Evolutionary conservation across 495 filamentous ascomycete genomes (phyloP).

Genomic region (Penicillium steckii): DNA sequence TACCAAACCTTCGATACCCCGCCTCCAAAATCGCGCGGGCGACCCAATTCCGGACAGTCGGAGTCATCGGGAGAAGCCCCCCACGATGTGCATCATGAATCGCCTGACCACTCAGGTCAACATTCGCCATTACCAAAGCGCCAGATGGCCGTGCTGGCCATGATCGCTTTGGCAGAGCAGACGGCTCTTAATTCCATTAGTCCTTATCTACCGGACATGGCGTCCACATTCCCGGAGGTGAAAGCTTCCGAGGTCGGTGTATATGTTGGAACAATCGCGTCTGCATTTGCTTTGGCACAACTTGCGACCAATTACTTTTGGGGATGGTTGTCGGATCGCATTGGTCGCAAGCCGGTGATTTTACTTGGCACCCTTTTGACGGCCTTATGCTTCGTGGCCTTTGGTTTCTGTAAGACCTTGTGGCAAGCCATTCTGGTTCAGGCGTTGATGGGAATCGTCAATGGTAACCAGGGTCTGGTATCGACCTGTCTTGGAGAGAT

Average conservation of each 20-base stretch:
- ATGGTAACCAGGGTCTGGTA: conserved; percentile 86
- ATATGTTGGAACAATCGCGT: conserved; percentile 88
- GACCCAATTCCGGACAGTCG: conserved; percentile 51
- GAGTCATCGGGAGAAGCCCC: conserved; percentile 36
- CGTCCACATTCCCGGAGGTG: conserved; percentile 79
- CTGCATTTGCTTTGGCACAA: conserved; percentile 88
- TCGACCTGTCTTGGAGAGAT: conserved; percentile 93
- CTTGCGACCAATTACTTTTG: conserved; percentile 90
- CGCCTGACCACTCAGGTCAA: conserved; percentile 19
- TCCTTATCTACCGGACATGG: conserved; percentile 95
- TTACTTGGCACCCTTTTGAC: conserved; percentile 82
- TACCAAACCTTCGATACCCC: conserved; percentile 95
- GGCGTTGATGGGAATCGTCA: conserved; percentile 84
- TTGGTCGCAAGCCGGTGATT: conserved; percentile 93
- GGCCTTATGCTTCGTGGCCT: conserved; percentile 75
- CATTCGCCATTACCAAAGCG: conserved; percentile 74
- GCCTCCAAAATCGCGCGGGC: conserved; percentile 78
- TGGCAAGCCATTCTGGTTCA: conserved; percentile 84
- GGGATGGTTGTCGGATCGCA: conserved; percentile 85
- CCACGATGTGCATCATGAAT: conserved; percentile 29
- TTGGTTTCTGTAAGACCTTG: conserved; percentile 82
- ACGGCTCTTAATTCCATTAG: conserved; percentile 94
- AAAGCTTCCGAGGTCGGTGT: conserved; percentile 68
- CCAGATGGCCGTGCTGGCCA: conserved; percentile 80
- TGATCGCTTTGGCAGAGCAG: conserved; percentile 90